phyloP scores from a whole-genome alignment of 768 basidiomycete species.

The Pisolithus microcarpus region DNA sequence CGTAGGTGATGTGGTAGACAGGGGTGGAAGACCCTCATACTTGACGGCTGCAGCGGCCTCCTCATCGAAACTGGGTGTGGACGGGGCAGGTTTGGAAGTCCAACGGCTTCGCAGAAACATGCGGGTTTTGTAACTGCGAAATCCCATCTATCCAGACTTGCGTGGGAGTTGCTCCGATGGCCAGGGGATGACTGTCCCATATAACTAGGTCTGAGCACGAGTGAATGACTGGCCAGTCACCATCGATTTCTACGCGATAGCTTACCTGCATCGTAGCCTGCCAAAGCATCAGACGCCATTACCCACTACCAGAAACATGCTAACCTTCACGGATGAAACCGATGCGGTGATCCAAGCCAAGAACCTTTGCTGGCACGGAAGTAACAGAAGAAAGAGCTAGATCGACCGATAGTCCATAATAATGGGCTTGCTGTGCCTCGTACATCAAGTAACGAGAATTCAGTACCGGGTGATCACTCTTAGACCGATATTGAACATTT shows the following conservation, averaged over 20 bases:
- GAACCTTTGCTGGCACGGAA: slow-evolving; percentile 58
- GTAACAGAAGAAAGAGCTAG: slow-evolving; percentile 67
- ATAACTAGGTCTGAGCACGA: slow-evolving; percentile 52
- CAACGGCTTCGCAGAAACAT: slow-evolving; percentile 46
- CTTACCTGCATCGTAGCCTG: slow-evolving; percentile 66
- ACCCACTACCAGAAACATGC: not conserved
- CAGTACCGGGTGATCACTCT: slow-evolving; percentile 49
- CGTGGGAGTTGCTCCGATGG: slow-evolving; percentile 68
- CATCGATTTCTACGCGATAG: not conserved
- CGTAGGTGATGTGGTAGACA: slow-evolving; percentile 31
- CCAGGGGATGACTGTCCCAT: slow-evolving; percentile 73
- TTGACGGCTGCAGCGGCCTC: slow-evolving; percentile 52
- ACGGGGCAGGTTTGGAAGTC: slow-evolving; percentile 45
- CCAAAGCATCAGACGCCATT: not conserved
- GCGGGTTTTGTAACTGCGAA: slow-evolving; percentile 48
- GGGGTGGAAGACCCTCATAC: slow-evolving; percentile 67
- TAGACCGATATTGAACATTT: slow-evolving; percentile 10
- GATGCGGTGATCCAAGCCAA: slow-evolving; percentile 71
- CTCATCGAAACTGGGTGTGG: slow-evolving; percentile 55
- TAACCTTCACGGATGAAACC: slow-evolving; percentile 53
- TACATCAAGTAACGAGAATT: slow-evolving; percentile 51
- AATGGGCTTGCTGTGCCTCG: slow-evolving; percentile 61
- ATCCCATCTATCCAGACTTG: slow-evolving; percentile 88
- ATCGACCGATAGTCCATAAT: slow-evolving; percentile 60
- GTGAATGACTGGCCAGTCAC: not conserved